These are phyloP conservation scores for Noccaea caerulescens DNA, from an alignment of 345 rosid genomes.

Conservation along the genomic window DNA sequence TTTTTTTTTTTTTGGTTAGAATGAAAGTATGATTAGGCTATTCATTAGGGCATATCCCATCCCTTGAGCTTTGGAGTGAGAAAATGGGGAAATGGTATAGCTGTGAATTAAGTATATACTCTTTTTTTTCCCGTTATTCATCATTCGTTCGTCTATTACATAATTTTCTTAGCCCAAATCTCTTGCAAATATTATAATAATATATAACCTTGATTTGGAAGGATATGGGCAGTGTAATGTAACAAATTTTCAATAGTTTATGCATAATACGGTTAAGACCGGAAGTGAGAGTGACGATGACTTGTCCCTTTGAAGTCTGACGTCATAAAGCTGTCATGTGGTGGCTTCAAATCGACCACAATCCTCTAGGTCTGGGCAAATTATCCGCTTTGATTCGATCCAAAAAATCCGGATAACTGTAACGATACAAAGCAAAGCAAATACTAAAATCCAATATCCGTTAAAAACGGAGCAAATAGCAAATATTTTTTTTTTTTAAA, in stretches of 20 bases:
- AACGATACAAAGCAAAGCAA: too few relatives aligned
- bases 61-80: conserved; percentile 29
- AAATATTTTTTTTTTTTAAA: too few relatives aligned
- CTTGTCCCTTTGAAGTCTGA: not conserved
- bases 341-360: too few relatives aligned
- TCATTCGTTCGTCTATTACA: not conserved
- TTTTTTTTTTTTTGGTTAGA: conserved; percentile 27
- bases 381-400: too few relatives aligned
- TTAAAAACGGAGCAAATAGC: too few relatives aligned
- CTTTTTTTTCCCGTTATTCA: not conserved
- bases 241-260: not conserved
- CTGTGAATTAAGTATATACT: conserved; percentile 26
- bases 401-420: too few relatives aligned
- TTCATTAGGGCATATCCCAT: conserved; percentile 16
- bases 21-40: conserved; percentile 34
- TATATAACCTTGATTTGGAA: not conserved
- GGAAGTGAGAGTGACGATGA: not conserved
- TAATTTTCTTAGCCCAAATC: not conserved
- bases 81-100: conserved; percentile 14
- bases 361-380: too few relatives aligned
- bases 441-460: too few relatives aligned
- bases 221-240: not conserved
- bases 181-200: not conserved
- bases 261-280: too few relatives aligned
- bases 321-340: not conserved